These are phyloP conservation scores for Russula sp. DNA, from an alignment of 768 basidiomycete species.

Conservation along the genomic window DNA sequence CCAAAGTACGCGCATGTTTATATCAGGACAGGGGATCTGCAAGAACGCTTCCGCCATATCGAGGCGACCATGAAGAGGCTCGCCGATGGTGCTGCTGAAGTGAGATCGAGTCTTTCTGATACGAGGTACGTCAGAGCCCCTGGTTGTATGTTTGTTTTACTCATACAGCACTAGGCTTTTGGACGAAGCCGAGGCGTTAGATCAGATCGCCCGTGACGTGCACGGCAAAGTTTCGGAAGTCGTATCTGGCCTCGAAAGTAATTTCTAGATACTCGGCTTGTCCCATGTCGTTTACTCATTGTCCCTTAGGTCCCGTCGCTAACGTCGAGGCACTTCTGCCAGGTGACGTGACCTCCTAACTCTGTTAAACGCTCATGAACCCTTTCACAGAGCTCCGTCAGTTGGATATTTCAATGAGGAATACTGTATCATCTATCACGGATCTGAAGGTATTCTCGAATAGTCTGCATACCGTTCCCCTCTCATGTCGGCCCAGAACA, in stretches of 20 bases:
- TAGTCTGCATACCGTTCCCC: not conserved
- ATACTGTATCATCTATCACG: constrained; percentile 10
- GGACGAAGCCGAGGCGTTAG: constrained; percentile 16
- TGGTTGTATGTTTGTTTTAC: not conserved
- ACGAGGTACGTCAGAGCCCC: constrained; percentile 9
- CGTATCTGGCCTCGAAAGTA: constrained; percentile 14
- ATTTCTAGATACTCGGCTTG: not conserved
- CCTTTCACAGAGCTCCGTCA: constrained; percentile 18
- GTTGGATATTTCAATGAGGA: constrained; percentile 16
- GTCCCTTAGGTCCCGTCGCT: constrained; percentile 35
- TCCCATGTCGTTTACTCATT: not conserved
- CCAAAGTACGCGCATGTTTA: not conserved
- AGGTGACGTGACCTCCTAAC: constrained; percentile 32
- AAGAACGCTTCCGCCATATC: constrained; percentile 55
- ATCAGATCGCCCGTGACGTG: constrained; percentile 13
- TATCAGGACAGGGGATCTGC: constrained; percentile 6
- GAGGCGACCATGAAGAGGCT: constrained; percentile 18
- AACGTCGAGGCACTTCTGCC: constrained; percentile 46
- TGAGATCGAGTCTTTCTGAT: constrained; percentile 14
- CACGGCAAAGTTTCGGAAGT: constrained; percentile 12
- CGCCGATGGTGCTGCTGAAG: constrained; percentile 18
- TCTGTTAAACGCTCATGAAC: not conserved
- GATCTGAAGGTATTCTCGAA: constrained; percentile 15
- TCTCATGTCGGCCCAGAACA: constrained; percentile 42
- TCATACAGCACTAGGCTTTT: constrained; percentile 1